These are phyloP conservation scores for Penicillium arizonense DNA, from an alignment of 495 filamentous ascomycete species.

Conservation along the genomic window DNA sequence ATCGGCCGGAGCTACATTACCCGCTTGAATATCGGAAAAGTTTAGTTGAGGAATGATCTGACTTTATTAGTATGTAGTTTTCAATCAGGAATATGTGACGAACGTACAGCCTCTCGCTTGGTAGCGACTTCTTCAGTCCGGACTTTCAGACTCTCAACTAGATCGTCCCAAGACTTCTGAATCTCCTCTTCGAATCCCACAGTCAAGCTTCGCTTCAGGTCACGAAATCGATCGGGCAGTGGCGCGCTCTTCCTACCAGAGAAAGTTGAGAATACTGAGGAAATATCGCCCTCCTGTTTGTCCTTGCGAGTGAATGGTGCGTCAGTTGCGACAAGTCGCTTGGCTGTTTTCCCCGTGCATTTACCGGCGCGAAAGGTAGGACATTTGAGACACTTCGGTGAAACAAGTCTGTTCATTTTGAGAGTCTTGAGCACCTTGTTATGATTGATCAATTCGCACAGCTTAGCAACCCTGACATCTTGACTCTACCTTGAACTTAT, in stretches of 20 bases:
- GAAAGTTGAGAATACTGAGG: conserved; percentile 13
- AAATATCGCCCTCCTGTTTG: conserved; percentile 14
- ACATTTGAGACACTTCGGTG: conserved; percentile 5
- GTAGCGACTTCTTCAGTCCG: conserved; percentile 10
- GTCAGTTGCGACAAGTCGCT: conserved; percentile 6
- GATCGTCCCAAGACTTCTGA: conserved; percentile 9
- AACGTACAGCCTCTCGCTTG: conserved; percentile 9
- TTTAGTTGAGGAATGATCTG: conserved; percentile 9
- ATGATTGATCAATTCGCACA: no score
- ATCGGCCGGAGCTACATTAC: not conserved
- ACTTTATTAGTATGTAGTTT: not conserved
- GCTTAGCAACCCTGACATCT: no score
- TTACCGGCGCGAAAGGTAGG: conserved; percentile 5
- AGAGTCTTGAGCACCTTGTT: no score
- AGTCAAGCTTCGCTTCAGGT: conserved; percentile 8
- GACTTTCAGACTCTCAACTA: conserved; percentile 6
- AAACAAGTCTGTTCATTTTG: conserved; percentile 7
- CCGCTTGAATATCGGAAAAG: conserved; percentile 8
- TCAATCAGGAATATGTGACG: not conserved
- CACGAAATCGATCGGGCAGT: conserved; percentile 7
- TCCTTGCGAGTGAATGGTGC: conserved; percentile 7
- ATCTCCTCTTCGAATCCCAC: conserved; percentile 6
- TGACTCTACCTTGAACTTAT: no score
- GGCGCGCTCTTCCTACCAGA: conserved; percentile 6
- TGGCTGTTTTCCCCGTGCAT: not conserved